Evolutionary conservation across 306 rosid species (phyloP), one percentile per base, ranked within the genome.

Genomic region (Fagus sylvatica): DNA sequence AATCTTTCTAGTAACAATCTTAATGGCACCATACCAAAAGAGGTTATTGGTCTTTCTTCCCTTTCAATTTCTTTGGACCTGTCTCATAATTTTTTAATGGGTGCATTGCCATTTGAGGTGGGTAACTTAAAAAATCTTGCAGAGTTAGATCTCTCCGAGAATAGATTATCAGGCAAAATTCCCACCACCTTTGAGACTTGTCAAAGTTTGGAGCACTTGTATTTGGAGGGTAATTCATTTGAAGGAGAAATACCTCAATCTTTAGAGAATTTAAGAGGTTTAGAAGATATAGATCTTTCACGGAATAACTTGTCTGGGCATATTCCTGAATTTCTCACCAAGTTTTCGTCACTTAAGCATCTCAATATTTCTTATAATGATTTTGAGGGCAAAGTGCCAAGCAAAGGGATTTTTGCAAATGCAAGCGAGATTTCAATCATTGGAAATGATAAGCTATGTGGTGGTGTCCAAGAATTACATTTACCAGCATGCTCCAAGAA

Each of bases 21-120:
- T 51, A 87, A 53, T 73, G 86, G 84, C 72, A 56, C 71, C 15
- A 81, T 84, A 69, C 90, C 86, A 34, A 76, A 32, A 64, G 78
- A 81, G 69, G 80, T 84, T 13, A 7, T 84, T 42, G 19, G 84
- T 17, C 61, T 81, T 67, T 69, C 90, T 73, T 84, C 84, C 53
- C 76, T 86, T 7, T 22, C 82, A 32, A 71, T 87, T 19, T 81
- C 71, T 71, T 81, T 87, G 36, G 79, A 73, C 12, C 65, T 79
- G 62, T 87, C 90, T 73, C 42, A 78, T 36, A 84, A 87, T 72
- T 32, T 46, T 53, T 32, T 87, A 39, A 68, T 73, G 17, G 88
- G 88, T 53, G 56, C 82, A 6, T 8, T 87, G 28, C 88, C 90
- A 1, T n/a, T 7, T 73, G 88, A 84, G 64, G 84, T 87, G n/a